Evolutionary conservation across 257 asterid species (phyloP), one percentile per base, ranked within the genome.

Genomic region (Lithospermum erythrorhizon): DNA sequence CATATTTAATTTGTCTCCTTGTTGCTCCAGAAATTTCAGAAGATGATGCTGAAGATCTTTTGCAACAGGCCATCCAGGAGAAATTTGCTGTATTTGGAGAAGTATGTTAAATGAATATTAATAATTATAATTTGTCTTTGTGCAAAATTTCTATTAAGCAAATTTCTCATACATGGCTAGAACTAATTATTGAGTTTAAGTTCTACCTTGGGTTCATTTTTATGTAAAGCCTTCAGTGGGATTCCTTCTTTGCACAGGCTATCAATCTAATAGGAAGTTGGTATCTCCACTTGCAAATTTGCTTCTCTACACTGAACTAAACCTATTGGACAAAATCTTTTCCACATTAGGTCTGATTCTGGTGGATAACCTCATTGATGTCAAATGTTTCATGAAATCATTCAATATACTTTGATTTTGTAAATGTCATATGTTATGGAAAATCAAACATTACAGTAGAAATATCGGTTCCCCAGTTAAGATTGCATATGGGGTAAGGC

Each of bases 21-120:
- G 57, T 69, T 67, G 59, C 58, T 70, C 71, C 94, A 91, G 98
- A 91, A 81, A 82, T 86, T 59, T 91, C 98, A 20, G 98, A 89
- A 75, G 98, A 91, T 72, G 96, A 93, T 80, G 98, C 97, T 20
- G 98, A 93, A 79, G 89, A 86, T 74, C 94, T 82, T 71, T 78
- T 93, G 69, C 98, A 93, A 76, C 95, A 81, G 74, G 95, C 98
- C 53, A 93, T 93, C 70, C 96, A 86, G 80, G 96, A 93, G 77
- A 93, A 85, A 74, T 93, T 91, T 81, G 86, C 95, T 10, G 94
- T 88, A 66, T 80, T 91, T 73, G 90, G 98, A 84, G 96, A 91
- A 73, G 98, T 91, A 86, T 65, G 80, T 57, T 56, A 56, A 16
- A 9, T 23, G 21, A n/a, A n/a, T 22, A 20, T 20, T 53, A 19